Base-by-base conservation (phyloP, 129 eudicot species). In the Logfia minima region DNA sequence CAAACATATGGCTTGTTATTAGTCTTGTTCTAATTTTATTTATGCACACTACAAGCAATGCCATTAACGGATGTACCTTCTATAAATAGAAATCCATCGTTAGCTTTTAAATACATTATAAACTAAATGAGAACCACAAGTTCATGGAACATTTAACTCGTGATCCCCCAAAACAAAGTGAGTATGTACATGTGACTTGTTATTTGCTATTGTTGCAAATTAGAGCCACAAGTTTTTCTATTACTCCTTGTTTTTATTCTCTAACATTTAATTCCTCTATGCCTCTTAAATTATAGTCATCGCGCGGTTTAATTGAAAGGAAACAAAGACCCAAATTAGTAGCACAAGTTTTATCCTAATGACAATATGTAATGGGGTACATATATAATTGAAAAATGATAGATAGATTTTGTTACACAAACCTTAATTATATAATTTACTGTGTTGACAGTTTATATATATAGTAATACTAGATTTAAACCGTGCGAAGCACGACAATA, bases 1-100 rank as follows among this genome's bases (percentile, higher is more conserved):
- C 10, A 43, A 26, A 70, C 82, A 78, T 78, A 67, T 78, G 76
- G 63, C 76, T 78, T n/a, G 82, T 78, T 70, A 48, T 78, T 8
- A 78, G 71, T 78, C 71, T 77, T 77, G 68, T 67, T 67, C 6
- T 52, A 5, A 13, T 3, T 31, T 79, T 55, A 65, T n/a, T 21
- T 45, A 35, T 53, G 55, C 66, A 62, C 48, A 29, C 41, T 26
- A 78, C 48, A 41, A 26, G n/a, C 31, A 5, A n/a, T 75, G 62
- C 52, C 10, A 78, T 31, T 37, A 9, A 9, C 41, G 21, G 70
- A 17, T 58, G 28, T 32, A 78, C 70, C 16, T 69, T 78, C 70
- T 59, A 24, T 58, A 29, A 45, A 26, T 71, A 79, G 60, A 63
- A 35, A 35, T 52, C 67, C 41, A 71, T 74, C 60, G 35, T 64